A percentile compares a stretch with the other conserved stretches of the same genome.
Evolutionary conservation across 192 early-diverging fungal genomes (phyloP).

Genomic region (Dissophora globulifera): DNA sequence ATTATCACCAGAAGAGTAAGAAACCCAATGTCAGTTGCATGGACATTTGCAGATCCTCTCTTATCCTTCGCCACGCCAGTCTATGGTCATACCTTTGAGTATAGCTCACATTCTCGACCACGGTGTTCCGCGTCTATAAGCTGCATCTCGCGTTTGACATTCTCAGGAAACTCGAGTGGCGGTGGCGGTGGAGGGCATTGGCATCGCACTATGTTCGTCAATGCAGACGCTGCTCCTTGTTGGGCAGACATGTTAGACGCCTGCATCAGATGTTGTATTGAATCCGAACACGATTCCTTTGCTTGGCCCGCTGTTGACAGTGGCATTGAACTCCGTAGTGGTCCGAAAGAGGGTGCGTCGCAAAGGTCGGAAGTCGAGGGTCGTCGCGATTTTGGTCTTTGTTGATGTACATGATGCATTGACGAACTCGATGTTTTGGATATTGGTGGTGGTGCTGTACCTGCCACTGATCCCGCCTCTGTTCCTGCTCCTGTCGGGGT

Average conservation of each 20-base stretch:
- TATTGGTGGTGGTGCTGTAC: conserved; percentile 1
- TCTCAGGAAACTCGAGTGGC: conserved; percentile 30
- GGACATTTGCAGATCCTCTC: not conserved
- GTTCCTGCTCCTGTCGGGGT: not conserved
- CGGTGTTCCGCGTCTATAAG: conserved; percentile 34
- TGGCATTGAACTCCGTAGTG: no score
- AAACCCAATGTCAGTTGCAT: not conserved
- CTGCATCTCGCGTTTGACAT: conserved; percentile 38
- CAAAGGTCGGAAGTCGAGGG: conserved; percentile 2
- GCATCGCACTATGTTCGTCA: not conserved
- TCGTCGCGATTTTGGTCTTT: conserved; percentile 7
- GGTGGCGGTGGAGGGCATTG: conserved; percentile 24
- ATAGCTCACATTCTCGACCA: conserved; percentile 31
- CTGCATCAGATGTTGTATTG: not conserved
- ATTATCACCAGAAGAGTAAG: not conserved
- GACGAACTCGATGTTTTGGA: not conserved
- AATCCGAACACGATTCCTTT: not conserved
- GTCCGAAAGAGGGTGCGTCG: no score
- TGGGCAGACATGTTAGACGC: not conserved
- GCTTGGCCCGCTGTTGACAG: no score
- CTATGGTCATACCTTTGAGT: conserved; percentile 28
- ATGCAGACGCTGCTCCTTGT: not conserved
- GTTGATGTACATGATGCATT: not conserved
- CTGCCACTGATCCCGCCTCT: not conserved
- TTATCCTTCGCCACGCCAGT: not conserved